Percentiles rank a stretch among this genome's conserved stretches.
Evolutionary conservation across 352 stramenopile genomes (phyloP).

Genomic region (Thraustochytrium striatum): DNA sequence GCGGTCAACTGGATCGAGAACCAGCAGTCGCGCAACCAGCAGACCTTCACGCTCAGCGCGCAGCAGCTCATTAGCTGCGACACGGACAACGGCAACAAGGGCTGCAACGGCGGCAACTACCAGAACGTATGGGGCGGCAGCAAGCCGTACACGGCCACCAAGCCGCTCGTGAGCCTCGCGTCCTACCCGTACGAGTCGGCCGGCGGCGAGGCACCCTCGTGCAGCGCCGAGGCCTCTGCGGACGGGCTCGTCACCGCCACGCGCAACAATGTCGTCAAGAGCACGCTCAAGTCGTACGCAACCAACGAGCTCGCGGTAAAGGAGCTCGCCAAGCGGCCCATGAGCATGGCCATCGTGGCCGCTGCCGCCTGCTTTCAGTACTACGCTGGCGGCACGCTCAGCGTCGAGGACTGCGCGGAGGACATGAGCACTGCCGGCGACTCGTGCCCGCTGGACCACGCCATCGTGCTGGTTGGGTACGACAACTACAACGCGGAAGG

Average conservation of each 20-base stretch:
- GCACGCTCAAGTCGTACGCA: background rate
- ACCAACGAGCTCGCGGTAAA: constrained; percentile 57
- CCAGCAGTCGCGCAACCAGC: background rate
- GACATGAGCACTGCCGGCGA: background rate
- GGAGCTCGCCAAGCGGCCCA: constrained; percentile 59
- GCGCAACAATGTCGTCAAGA: background rate
- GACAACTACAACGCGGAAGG: constrained; percentile 52
- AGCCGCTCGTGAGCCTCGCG: constrained; percentile 13
- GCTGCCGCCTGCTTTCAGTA: constrained; percentile 65
- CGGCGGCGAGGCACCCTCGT: constrained; percentile 56
- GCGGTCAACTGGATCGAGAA: background rate
- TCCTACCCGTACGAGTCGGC: constrained; percentile 45
- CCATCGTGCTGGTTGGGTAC: constrained; percentile 62
- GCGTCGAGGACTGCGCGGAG: constrained; percentile 54
- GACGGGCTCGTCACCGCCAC: background rate
- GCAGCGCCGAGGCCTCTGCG: background rate
- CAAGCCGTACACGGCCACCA: constrained; percentile 62
- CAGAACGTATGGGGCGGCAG: constrained; percentile 55
- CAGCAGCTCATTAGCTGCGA: constrained; percentile 71
- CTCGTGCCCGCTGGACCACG: constrained; percentile 59
- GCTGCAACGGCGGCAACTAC: constrained; percentile 65
- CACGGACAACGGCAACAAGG: constrained; percentile 54
- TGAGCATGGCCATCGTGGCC: constrained; percentile 66
- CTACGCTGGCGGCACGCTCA: constrained; percentile 64
- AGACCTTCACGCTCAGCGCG: constrained; percentile 59